Base-by-base conservation (phyloP, 2,329 filamentous ascomycete genomes). In the Sporothrix schenckii region DNA sequence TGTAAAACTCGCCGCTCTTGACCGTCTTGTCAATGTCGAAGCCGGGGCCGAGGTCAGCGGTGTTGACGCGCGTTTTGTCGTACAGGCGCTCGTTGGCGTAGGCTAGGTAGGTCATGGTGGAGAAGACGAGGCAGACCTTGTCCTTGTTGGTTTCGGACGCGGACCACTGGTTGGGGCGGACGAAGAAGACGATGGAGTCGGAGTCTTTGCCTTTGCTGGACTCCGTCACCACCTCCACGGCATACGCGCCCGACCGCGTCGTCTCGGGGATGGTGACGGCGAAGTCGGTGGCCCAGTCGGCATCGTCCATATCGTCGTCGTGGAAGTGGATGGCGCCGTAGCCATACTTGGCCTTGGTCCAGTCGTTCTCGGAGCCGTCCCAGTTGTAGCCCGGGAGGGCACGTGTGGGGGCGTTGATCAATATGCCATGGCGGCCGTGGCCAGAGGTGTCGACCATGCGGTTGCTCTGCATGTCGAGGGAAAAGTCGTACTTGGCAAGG, bases 261-360 rank as follows among this genome's bases (percentile, higher is more conserved):
- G 41, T 34, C 13, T n/a, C 24, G 1, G 70, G 70, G 3, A 72
- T n/a, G 1, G 30, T 47, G 2, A 72, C 60, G 7, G 41, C 30
- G 21, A 72, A 70, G 14, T 72, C 68, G 2, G 61, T 68, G n/a
- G 21, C 68, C 70, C 70, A 72, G 61, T 19, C 27, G 30, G 70
- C 70, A 34, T 72, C 61, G 47, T 72, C 70, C 21, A 72, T 47
- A 53, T 72, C 70, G 63, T 72, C 70, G 19, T 72, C 70, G 63
- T 72, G 70, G 47, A 72, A 72, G 63, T 72, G 70, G 70, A 72
- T 72, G 39, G 67, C 70, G 11, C 70, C 70, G 41, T 72, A 72
- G 16, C 67, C 70, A 9, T 50, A 58, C 1, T 16, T 56, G 19
- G 70, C 50, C 41, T 69, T 66, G 10, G 66, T 71, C 70, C 70